Conservation (phyloP, 2,329 filamentous ascomycete species). For the Alternaria rosae region DNA sequence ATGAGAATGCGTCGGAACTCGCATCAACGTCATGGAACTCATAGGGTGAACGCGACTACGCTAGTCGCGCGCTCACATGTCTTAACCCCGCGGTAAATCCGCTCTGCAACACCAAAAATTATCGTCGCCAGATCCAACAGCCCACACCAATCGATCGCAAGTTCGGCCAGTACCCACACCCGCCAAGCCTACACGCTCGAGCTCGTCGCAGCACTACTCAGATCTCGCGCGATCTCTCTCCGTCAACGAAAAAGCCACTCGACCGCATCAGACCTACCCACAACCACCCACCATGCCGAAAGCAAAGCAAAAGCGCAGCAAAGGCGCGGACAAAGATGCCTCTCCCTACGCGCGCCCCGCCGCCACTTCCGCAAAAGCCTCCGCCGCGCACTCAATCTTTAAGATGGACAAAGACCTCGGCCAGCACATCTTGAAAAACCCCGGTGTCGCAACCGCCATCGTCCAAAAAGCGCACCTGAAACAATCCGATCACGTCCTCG, state of each 20-base stretch:
- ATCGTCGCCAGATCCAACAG: slow-evolving; percentile 23
- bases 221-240: background rate
- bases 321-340: slow-evolving; percentile 39
- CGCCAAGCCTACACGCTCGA: background rate
- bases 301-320: slow-evolving; percentile 48
- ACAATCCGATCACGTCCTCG: slow-evolving; percentile 84
- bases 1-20: background rate
- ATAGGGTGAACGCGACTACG: slow-evolving; percentile 9
- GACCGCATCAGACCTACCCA: background rate
- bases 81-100: slow-evolving; percentile 31
- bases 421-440: slow-evolving; percentile 92
- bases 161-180: background rate
- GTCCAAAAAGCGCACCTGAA: slow-evolving; percentile 89
- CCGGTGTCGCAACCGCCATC: slow-evolving; percentile 81
- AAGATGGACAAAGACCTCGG: slow-evolving; percentile 95
- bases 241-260: background rate
- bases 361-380: slow-evolving; percentile 54
- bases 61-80: slow-evolving; percentile 28
- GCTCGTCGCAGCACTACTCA: background rate
- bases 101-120: slow-evolving; percentile 29
- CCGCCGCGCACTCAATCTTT: slow-evolving; percentile 82
- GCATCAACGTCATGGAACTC: slow-evolving; percentile 6
- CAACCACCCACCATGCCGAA: slow-evolving; percentile 54
- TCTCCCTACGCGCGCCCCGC: slow-evolving; percentile 55
- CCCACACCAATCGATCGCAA: slow-evolving; percentile 10